Evolutionary conservation across 257 asterid genomes (phyloP).

Genomic region (Solanum neorickii): DNA sequence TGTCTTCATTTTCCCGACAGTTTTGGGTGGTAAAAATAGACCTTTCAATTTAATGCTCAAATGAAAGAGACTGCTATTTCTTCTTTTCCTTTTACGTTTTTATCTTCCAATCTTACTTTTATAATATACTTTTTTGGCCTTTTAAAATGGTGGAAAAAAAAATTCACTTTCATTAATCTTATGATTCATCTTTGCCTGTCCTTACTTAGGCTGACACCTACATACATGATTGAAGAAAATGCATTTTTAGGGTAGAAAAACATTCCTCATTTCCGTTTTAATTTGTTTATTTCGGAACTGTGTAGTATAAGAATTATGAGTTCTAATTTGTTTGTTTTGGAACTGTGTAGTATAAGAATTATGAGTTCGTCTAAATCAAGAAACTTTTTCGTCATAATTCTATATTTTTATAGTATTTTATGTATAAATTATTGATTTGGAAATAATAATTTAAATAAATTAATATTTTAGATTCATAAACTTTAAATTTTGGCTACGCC

Average conservation of each 20-base stretch:
- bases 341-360: too few species aligned
- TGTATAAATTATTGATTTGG: too few species aligned
- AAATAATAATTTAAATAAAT: too few species aligned
- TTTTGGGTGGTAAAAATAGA: constrained; percentile 9
- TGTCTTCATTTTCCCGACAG: background rate
- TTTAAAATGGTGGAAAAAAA: background rate
- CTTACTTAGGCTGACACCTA: background rate
- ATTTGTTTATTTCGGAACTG: background rate
- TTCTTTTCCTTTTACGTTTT: background rate
- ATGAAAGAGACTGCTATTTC: constrained; percentile 4
- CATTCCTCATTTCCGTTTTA: too few species aligned
- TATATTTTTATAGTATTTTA: too few species aligned
- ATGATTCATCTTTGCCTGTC: background rate
- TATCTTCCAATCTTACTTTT: background rate
- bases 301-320: background rate
- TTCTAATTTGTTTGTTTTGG: too few species aligned
- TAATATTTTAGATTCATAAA: too few species aligned
- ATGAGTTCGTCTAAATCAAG: background rate
- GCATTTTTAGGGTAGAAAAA: background rate
- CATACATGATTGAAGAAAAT: background rate
- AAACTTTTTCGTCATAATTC: background rate
- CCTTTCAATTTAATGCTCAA: constrained; percentile 10
- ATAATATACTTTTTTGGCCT: background rate
- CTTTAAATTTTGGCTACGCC: background rate
- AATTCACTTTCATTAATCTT: background rate